Evolutionary conservation across 257 asterid species (phyloP), one percentile per base, ranked within the genome.

Genomic region (Fraxinus pennsylvanica): DNA sequence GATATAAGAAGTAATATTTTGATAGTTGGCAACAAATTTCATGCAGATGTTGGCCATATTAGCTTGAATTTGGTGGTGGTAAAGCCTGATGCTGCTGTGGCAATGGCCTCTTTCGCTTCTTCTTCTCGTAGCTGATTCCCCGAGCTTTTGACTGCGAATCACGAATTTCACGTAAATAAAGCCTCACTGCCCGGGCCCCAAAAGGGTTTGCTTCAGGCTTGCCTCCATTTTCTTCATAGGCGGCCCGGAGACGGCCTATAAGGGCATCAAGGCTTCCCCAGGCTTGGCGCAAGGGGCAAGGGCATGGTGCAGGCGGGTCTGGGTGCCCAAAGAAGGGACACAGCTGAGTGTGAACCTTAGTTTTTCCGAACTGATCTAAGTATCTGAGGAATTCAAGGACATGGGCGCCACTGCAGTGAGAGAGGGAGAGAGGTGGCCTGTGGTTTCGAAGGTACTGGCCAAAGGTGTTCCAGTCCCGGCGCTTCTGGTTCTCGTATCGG

Each of bases 251-350:
- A 5, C 97, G 85, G 30, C 97, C 97, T 6, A 92, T 90, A 68
- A 91, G 90, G 59, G 97, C 97, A 32, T 92, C 97, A 1, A 91
- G 94, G 80, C 94, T 89, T 22, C 97, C 97, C 97, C 97, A 92
- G 69, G 96, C 97, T 81, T 92, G 97, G 14, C 90, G 82, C 27
- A 92, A 82, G 10, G 97, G 97, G 74, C 97, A 92, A 30, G 96
- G 96, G 78, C 96, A 89, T 5, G 96, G 96, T 30, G 91, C 91
- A 3, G 97, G 95, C 0, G 97, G 96, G 75, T 86, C 88, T 0
- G 94, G 94, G 72, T 89, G 94, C 0, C 97, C 97, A 71, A 74
- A 92, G 73, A 89, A 92, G 4, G 97, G 97, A 83, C 97, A 92
- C n/a, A 88, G 75, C 36, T 84, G 90, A 3, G 88, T 85, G 81